phyloP scores from a whole-genome alignment of 768 basidiomycete species.

The Calocybe indica region DNA sequence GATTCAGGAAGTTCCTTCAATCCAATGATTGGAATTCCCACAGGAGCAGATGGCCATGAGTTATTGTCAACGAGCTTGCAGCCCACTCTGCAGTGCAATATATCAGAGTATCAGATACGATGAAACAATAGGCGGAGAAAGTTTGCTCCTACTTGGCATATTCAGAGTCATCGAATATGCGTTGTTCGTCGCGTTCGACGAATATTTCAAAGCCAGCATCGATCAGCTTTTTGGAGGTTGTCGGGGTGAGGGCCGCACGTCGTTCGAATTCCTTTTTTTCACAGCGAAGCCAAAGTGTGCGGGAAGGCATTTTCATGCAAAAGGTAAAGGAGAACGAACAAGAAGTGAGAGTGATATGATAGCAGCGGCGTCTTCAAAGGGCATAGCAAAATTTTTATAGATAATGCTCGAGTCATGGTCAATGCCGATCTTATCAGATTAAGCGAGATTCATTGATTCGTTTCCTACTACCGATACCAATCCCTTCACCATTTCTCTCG shows the following conservation, averaged over 20 bases:
- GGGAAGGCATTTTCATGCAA: conserved; percentile 39
- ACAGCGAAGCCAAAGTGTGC: conserved; percentile 86
- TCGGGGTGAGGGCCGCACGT: conserved; percentile 89
- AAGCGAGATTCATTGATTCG: too few relatives aligned
- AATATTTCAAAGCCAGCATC: conserved; percentile 85
- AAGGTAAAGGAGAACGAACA: not conserved
- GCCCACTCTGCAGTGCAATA: conserved; percentile 58
- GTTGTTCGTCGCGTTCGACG: conserved; percentile 90
- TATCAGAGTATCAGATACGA: conserved; percentile 5
- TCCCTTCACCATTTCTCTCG: not conserved
- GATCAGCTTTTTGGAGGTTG: conserved; percentile 82
- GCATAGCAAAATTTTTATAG: too few relatives aligned
- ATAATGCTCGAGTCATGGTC: too few relatives aligned
- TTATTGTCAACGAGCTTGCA: conserved; percentile 85
- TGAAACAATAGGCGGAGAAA: not conserved
- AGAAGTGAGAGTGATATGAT: not conserved
- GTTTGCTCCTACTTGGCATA: conserved; percentile 73
- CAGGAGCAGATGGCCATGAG: conserved; percentile 81
- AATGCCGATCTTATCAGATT: too few relatives aligned
- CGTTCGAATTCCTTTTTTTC: conserved; percentile 95
- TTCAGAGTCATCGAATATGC: conserved; percentile 92
- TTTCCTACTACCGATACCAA: too few relatives aligned
- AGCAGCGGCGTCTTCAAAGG: not conserved
- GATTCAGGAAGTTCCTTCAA: conserved; percentile 93
- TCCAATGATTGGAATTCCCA: conserved; percentile 77